These are phyloP conservation scores for Diaporthe batatas DNA, from an alignment of 2,329 filamentous ascomycete genomes.

Conservation along the genomic window DNA sequence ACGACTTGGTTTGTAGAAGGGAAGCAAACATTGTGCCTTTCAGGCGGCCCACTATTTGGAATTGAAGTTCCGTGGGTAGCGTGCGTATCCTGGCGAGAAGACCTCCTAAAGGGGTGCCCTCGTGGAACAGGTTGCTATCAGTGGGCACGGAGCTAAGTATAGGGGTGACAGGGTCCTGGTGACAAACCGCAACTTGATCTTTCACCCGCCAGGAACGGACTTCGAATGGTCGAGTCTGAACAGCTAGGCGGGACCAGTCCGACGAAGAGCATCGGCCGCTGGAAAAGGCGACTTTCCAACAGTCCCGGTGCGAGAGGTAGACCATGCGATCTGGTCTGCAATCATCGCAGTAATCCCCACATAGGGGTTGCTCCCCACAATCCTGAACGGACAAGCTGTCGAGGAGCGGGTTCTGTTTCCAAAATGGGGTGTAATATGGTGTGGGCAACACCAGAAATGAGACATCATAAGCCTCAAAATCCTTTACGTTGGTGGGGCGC, in stretches of 20 bases:
- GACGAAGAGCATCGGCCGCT: not conserved
- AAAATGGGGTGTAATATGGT: not conserved
- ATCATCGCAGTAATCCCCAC: not conserved
- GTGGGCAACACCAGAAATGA: not conserved
- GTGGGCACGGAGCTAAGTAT: not conserved
- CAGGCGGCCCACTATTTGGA: not conserved
- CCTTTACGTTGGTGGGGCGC: not conserved
- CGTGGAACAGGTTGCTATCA: too few relatives aligned
- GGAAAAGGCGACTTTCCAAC: slow-evolving; percentile 4
- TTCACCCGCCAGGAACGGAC: not conserved
- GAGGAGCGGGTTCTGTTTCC: not conserved
- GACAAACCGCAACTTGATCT: not conserved
- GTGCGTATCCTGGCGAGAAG: not conserved
- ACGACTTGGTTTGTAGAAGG: not conserved
- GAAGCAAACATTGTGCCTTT: slow-evolving; percentile 1
- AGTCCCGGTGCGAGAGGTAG: not conserved
- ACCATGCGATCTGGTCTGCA: not conserved
- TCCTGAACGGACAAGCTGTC: not conserved
- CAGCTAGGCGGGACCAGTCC: not conserved
- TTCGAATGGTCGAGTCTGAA: not conserved
- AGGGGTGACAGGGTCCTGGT: not conserved
- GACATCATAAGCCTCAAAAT: not conserved
- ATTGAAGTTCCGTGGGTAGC: not conserved
- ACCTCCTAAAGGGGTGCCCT: not conserved
- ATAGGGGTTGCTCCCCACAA: not conserved